Evolutionary conservation across 2,329 filamentous ascomycete species (phyloP), one percentile per base, ranked within the genome.

Genomic region (Exophiala oligosperma): DNA sequence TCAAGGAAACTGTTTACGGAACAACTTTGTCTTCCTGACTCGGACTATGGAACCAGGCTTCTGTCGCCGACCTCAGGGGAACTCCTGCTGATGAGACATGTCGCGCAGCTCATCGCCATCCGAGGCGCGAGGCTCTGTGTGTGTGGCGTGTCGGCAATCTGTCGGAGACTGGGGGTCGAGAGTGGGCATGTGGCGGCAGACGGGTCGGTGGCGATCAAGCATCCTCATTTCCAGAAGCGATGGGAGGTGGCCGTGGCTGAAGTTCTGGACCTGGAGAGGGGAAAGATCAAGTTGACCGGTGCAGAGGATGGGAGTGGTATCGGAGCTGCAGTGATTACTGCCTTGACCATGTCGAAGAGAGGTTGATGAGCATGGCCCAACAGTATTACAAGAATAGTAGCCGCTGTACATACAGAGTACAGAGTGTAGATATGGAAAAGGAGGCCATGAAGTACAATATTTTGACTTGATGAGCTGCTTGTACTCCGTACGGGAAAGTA

Each of bases 131-230:
- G 94, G 63, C 84, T 99, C 54, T 96, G 92, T 14, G 88, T 92
- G 35, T 97, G 94, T 71, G 94, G 94, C 77, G 91, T 97, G 54
- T 92, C 93, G 11, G 94, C 93, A 56, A 96, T 99, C 70, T 92
- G 90, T 83, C 95, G 88, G 78, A 97, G 97, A 86, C 97, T 97
- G 84, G 84, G 85, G 65, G 92, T 92, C 74, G 77, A 88, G 70
- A 83, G 84, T 32, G 96, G 91, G 78, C 93, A 97, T 74, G 94
- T 97, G 44, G 94, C 94, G 68, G 94, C 94, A 52, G 94, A 76
- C 56, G 73, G 72, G 0, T 69, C 69, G 47, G 73, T 76, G 14
- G 73, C 72, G 21, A 75, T 73, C 50, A 76, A 76, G 54, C 72
- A 75, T 65, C 73, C 73, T 1, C 71, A 73, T 35, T 76, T 77